Evolutionary conservation across 2,329 filamentous ascomycete genomes (phyloP).

Genomic region (Xylariaceae sp.): DNA sequence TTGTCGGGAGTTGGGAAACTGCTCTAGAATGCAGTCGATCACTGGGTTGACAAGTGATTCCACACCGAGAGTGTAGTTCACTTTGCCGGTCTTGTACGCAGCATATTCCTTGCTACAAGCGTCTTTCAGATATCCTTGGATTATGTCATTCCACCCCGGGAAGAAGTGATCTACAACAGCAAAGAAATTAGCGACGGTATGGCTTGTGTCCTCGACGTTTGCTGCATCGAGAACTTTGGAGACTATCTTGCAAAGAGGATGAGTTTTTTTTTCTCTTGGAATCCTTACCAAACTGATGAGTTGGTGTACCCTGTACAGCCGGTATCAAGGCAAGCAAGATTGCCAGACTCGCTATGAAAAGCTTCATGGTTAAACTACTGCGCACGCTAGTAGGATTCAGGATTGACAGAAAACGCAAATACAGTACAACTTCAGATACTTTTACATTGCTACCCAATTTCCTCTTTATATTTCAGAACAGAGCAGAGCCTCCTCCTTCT

Average conservation of each 20-base stretch:
- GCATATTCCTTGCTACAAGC: slow-evolving; percentile 15
- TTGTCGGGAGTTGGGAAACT: slow-evolving; percentile 21
- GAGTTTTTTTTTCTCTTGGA: too few species aligned
- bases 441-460: neutral
- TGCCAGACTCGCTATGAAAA: slow-evolving; percentile 11
- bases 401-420: neutral
- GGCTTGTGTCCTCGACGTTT: too few species aligned
- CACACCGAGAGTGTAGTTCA: slow-evolving; percentile 2
- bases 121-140: slow-evolving; percentile 14
- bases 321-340: slow-evolving; percentile 4
- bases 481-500: too few species aligned
- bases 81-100: slow-evolving; percentile 14
- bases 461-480: slow-evolving; percentile 1
- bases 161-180: slow-evolving; percentile 11
- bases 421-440: neutral
- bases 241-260: too few species aligned
- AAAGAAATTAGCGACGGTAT: too few species aligned
- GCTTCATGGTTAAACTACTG: slow-evolving; percentile 9
- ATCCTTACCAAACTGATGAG: slow-evolving; percentile 11
- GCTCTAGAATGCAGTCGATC: slow-evolving; percentile 19
- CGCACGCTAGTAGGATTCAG: neutral
- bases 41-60: slow-evolving; percentile 17
- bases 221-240: too few species aligned
- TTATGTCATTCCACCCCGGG: slow-evolving; percentile 12
- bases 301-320: slow-evolving; percentile 8